Base-by-base conservation (phyloP, 2,329 filamentous ascomycete genomes). In the Xylaria sp. region DNA sequence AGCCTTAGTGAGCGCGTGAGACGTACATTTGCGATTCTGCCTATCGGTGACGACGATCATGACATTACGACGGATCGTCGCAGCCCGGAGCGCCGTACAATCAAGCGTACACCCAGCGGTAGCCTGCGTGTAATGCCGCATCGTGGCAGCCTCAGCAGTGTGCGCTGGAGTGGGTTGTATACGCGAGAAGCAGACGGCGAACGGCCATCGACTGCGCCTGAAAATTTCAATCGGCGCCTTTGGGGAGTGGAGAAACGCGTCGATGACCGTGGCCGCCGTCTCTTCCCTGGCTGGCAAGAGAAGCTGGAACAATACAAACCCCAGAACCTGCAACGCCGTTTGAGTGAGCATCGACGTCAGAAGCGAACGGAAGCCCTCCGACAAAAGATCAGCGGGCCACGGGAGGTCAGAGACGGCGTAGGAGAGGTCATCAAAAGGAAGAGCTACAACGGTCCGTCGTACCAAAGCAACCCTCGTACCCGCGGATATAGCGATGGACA, bases 1-100 rank as follows among this genome's bases (percentile, higher is more conserved):
- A 66, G 74, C 2, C 83, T 83, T 44, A 87, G 83, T 66, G 78
- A 82, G 40, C 85, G 83, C 37, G 79, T 89, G 79, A 88, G 86
- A 78, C 81, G 83, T 42, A 90, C 88, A 0, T 90, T 91, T 80
- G 84, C 88, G 13, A 88, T 90, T 32, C 74, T 90, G 57, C 88
- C 89, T 0, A 72, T 83, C n/a, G 80, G 81, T 2, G 78, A 83
- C 54, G 80, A 84, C 27, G 79, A 81, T 35, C 75, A 81, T 50
- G 77, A 81, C 58, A 75, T 75, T 37, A 63, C 69, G 2, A 66
- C 74, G 23, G 79, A 82, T 16, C 77, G 74, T 29, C 75, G 80
- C 35, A 79, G 79, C 2, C 80, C 83, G 0, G 85, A 90, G 48
- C 84, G 88, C 3, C 84, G 88, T 29, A 90, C 85, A 1, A 88